Evolutionary conservation across 1,284 basidiomycete genomes (phyloP).

Genomic region (Meripilus lineatus): DNA sequence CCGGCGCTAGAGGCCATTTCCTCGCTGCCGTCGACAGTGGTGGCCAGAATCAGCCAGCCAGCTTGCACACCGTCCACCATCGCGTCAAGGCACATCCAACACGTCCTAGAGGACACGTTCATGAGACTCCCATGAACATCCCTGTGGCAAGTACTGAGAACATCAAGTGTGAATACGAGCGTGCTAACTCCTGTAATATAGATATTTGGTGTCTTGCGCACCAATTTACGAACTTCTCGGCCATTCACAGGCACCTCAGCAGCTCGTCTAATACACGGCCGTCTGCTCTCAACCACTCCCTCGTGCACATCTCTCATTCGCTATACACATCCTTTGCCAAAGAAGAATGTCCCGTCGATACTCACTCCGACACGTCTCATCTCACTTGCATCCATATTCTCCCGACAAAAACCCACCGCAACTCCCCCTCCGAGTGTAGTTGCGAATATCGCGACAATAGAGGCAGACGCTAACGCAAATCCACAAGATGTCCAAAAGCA

Average conservation of each 20-base stretch:
- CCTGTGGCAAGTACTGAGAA: no score
- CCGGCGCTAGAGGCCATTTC: no score
- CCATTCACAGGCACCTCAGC: no score
- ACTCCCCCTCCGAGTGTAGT: slow-evolving; percentile 61
- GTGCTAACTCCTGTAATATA: no score
- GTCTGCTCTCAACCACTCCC: slow-evolving; percentile 20
- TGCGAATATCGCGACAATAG: slow-evolving; percentile 62
- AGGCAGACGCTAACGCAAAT: slow-evolving; percentile 69
- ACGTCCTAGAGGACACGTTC: no score
- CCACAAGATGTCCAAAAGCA: slow-evolving; percentile 67
- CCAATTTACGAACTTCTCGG: slow-evolving; percentile 21
- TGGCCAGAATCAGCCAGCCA: no score
- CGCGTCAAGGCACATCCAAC: no score
- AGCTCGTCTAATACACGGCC: slow-evolving; percentile 21
- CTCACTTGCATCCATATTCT: slow-evolving; percentile 51
- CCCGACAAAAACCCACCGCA: slow-evolving; percentile 39
- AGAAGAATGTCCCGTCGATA: slow-evolving; percentile 8
- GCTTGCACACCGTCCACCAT: no score
- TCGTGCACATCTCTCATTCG: slow-evolving; percentile 8
- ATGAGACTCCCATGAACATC: slow-evolving; percentile 6
- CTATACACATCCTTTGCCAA: slow-evolving; percentile 1
- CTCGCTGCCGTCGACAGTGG: no score
- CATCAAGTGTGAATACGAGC: no score
- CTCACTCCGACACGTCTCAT: slow-evolving; percentile 23
- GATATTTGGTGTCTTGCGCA: slow-evolving; percentile 30